A percentile compares a stretch with the other conserved stretches of the same genome.
These are phyloP conservation scores for Cetraspora pellucida DNA, from an alignment of 192 early-diverging fungal species.

Conservation along the genomic window DNA sequence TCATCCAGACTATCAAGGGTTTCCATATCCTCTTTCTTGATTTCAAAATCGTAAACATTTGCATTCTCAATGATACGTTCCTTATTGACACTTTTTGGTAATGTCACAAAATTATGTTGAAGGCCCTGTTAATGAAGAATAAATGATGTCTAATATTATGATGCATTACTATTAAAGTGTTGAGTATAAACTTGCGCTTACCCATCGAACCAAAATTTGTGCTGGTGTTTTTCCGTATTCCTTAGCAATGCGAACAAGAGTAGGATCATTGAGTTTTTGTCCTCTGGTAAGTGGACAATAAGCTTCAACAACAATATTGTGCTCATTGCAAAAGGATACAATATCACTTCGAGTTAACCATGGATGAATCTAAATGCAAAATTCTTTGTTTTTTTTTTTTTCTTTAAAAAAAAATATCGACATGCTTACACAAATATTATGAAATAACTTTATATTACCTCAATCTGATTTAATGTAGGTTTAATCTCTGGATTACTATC, in stretches of 20 bases:
- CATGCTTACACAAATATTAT: not conserved
- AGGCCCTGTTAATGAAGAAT: constrained; percentile 32
- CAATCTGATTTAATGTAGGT: constrained; percentile 60
- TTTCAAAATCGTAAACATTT: constrained; percentile 58
- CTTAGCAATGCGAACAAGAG: constrained; percentile 48
- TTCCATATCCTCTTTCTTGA: constrained; percentile 60
- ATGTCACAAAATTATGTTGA: constrained; percentile 56
- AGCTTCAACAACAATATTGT: constrained; percentile 57
- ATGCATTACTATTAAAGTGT: not conserved
- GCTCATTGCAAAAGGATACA: constrained; percentile 44
- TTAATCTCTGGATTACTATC: constrained; percentile 43
- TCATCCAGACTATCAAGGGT: constrained; percentile 57
- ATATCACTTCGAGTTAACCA: constrained; percentile 52
- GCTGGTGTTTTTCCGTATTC: constrained; percentile 58
- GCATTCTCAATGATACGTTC: constrained; percentile 60
- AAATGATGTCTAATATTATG: not conserved
- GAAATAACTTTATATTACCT: constrained; percentile 36
- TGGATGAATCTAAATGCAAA: constrained; percentile 42
- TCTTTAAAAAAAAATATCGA: not conserved
- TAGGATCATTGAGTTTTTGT: constrained; percentile 52
- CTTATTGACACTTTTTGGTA: constrained; percentile 61
- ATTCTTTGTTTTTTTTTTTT: not conserved
- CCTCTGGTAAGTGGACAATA: constrained; percentile 60
- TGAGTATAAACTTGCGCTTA: not conserved
- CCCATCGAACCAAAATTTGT: constrained; percentile 63